Conservation (phyloP, 352 stramenopile genomes). For the Phytopythium boreale region DNA sequence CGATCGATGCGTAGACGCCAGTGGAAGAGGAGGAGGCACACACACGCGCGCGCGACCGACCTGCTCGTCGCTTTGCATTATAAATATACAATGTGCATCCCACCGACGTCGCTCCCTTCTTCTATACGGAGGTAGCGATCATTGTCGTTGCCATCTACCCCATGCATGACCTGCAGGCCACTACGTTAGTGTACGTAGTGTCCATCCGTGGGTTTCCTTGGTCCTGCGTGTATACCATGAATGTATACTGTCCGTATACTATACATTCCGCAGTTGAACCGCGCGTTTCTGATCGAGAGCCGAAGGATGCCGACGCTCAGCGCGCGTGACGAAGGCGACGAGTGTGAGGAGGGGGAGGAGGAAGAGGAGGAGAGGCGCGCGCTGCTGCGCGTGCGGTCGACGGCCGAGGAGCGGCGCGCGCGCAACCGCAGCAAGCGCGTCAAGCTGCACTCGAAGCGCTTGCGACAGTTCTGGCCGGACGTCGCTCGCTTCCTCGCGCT, state of each 20-base stretch:
- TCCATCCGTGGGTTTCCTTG: background rate
- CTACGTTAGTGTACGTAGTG: too few species aligned
- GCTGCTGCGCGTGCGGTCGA: conserved; percentile 19
- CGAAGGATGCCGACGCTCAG: background rate
- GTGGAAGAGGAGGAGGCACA: too few species aligned
- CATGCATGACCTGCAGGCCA: too few species aligned
- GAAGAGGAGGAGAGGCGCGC: conserved; percentile 13
- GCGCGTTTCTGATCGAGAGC: background rate
- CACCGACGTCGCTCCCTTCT: background rate
- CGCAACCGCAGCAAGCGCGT: conserved; percentile 50
- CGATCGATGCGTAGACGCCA: conserved; percentile 9
- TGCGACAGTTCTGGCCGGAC: conserved; percentile 39
- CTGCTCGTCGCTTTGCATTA: background rate
- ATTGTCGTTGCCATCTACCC: background rate
- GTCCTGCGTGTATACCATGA: background rate
- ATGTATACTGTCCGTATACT: background rate
- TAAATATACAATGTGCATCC: conserved; percentile 1
- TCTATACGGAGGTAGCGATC: too few species aligned
- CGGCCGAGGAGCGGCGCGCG: conserved; percentile 29
- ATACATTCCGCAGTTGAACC: background rate
- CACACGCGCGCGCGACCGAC: background rate
- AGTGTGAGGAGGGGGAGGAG: conserved; percentile 10
- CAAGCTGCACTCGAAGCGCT: conserved; percentile 54
- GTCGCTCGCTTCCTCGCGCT: conserved; percentile 38
- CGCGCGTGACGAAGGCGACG: background rate